phyloP scores from a whole-genome alignment of 495 filamentous ascomycete species.

The Podospora fimiseda region DNA sequence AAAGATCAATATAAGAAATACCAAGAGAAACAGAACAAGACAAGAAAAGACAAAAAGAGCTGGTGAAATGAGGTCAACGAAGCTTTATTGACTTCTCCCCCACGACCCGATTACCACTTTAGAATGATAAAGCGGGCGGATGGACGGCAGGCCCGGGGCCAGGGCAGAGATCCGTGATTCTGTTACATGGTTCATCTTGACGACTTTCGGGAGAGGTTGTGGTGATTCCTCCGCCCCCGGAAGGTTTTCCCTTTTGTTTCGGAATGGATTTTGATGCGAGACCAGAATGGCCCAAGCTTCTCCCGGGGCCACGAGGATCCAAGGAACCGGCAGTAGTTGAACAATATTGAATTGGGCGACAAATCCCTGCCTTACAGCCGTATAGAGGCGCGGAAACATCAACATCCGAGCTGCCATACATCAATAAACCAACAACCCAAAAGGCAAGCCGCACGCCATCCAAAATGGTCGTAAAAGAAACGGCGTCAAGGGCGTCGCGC shows the following conservation, averaged over 20 bases:
- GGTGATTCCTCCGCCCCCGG: too few species aligned
- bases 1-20: neutral
- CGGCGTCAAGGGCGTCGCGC: conserved; percentile 4
- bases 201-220: conserved; percentile 6
- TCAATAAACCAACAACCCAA: too few species aligned
- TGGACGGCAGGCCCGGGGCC: neutral
- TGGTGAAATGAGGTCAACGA: conserved; percentile 5
- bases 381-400: too few species aligned
- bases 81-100: neutral
- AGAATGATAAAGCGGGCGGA: neutral
- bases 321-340: neutral
- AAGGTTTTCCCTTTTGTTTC: conserved; percentile 16
- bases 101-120: neutral
- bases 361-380: too few species aligned
- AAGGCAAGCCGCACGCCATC: too few species aligned
- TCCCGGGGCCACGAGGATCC: neutral
- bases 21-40: neutral
- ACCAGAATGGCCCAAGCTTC: conserved; percentile 15
- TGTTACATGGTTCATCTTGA: conserved; percentile 20
- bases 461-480: too few species aligned
- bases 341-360: too few species aligned
- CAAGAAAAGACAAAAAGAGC: conserved; percentile 9
- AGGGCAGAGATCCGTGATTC: conserved; percentile 7
- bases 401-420: too few species aligned
- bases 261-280: conserved; percentile 17